Evolutionary conservation across 176 grass and related monocot genomes (phyloP), one percentile per base, ranked within the genome.

Genomic region (Areca catechu): DNA sequence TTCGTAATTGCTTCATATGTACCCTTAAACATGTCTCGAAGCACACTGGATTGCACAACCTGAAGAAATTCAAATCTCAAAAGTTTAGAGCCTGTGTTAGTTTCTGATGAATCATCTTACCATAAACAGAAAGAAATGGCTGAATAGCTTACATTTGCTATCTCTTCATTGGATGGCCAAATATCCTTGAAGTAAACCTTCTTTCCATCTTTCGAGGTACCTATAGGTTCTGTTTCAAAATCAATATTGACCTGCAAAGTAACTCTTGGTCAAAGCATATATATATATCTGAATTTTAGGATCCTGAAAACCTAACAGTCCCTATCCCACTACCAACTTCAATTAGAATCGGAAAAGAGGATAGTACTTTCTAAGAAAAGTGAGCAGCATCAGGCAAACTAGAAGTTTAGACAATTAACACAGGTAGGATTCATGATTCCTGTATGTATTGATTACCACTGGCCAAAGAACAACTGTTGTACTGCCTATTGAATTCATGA

Each of bases 161-260:
- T 85, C 87, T 98, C 93, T 84, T 98, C 93, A 54, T 71, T 92
- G 17, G 84, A 82, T 66, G 93, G 93, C 93, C 93, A 98, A 80
- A 98, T 83, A 78, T 98, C 93, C 74, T 69, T 85, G 65, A 98
- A 90, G 66, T 67, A 98, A 22, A 98, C 72, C 58, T 85, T 76
- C 60, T 88, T 88, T 37, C 87, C 83, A 54, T 98, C 78, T 65
- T 98, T 98, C 50, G 83, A 84, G 15, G 82, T 28, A 30, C 93
- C 93, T 78, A 98, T 98, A 48, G 93, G 84, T 68, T 98, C 87
- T 53, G 70, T 92, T 72, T 98, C 87, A 80, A 98, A 98, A 77
- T 98, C 93, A 76, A 98, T 98, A 49, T 92, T 78, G 65, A 98
- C 93, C 93, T 98, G 79, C 68, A 82, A 70, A 16, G 72, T 47